Conservation (phyloP, 441 rosid genomes). For the Gossypium aridum region DNA sequence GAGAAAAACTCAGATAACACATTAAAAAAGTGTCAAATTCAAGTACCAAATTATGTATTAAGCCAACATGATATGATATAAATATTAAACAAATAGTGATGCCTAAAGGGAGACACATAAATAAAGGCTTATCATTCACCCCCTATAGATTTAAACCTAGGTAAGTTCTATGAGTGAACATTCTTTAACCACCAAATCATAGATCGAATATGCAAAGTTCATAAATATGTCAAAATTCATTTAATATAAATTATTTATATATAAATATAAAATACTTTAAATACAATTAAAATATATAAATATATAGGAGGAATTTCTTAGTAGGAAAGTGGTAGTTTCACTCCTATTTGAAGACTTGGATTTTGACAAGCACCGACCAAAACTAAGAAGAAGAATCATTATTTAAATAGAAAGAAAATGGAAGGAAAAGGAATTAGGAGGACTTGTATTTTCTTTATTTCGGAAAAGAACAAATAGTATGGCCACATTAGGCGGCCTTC, state of each 20-base stretch:
- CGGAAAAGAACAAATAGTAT: background rate
- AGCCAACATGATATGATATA: too few relatives aligned
- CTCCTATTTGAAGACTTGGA: background rate
- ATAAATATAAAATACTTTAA: background rate
- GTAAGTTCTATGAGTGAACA: too few relatives aligned
- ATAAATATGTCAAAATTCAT: too few relatives aligned
- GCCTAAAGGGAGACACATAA: too few relatives aligned
- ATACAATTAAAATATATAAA: background rate
- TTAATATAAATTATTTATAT: background rate
- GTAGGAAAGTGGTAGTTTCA: background rate
- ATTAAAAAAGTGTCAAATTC: too few relatives aligned
- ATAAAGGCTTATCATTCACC: too few relatives aligned
- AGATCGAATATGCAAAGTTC: too few relatives aligned
- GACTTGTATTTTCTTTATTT: background rate
- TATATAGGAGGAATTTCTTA: background rate
- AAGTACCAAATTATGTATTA: too few relatives aligned
- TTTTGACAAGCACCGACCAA: background rate
- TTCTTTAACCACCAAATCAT: too few relatives aligned
- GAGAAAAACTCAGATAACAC: too few relatives aligned
- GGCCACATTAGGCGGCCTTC: background rate
- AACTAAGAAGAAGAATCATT: background rate
- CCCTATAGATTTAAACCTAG: rapidly evolving
- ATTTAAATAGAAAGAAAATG: too few relatives aligned
- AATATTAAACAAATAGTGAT: too few relatives aligned
- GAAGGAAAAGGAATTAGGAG: background rate